Conservation (phyloP, 2,329 filamentous ascomycete genomes). For the Trichoderma semiorbis region DNA sequence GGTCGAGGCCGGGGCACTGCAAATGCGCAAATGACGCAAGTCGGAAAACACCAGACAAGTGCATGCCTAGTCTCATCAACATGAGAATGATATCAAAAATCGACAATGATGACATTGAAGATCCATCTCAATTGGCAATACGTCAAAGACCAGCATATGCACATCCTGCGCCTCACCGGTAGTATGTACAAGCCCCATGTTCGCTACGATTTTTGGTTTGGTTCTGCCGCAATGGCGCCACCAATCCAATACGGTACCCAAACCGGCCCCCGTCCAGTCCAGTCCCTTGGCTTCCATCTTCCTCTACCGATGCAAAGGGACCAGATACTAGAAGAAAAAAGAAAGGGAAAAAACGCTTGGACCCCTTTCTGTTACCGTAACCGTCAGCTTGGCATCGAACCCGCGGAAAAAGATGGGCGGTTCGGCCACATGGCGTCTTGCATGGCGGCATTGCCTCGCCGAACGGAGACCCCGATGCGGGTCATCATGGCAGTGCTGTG, state of each 20-base stretch:
- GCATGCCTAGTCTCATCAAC: background rate
- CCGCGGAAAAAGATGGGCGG: conserved; percentile 2
- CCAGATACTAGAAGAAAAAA: background rate
- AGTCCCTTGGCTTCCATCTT: background rate
- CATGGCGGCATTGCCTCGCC: conserved; percentile 9
- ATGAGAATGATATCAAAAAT: background rate
- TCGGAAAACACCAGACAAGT: background rate
- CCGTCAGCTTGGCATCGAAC: background rate
- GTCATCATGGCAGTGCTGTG: conserved; percentile 18
- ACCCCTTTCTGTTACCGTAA: background rate
- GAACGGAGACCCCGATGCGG: conserved; percentile 18
- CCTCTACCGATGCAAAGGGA: background rate
- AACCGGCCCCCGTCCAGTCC: background rate
- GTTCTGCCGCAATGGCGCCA: conserved; percentile 6
- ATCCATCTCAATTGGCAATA: background rate
- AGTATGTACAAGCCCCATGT: background rate
- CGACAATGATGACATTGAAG: background rate
- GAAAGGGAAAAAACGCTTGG: background rate
- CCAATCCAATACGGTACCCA: background rate
- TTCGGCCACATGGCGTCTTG: conserved; percentile 7
- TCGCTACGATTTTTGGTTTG: background rate
- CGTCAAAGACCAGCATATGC: background rate
- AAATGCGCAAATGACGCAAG: background rate
- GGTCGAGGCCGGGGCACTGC: background rate
- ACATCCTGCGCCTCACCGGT: conserved; percentile 8